These are phyloP conservation scores for Hypoxylon sp. DNA, from an alignment of 2,329 filamentous ascomycete species.

Conservation along the genomic window DNA sequence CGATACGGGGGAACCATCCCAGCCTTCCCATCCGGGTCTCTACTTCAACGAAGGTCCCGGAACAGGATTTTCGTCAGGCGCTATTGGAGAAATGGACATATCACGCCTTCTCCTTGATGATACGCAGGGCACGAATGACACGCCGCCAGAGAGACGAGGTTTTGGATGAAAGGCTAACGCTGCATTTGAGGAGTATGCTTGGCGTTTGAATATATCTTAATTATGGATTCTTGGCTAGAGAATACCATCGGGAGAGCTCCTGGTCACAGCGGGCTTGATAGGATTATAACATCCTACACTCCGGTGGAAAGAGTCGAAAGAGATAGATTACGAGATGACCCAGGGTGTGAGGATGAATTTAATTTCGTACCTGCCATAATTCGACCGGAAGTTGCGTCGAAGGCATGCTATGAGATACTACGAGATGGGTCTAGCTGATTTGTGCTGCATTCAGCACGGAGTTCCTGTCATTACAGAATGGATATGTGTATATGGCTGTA, in stretches of 20 bases:
- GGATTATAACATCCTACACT: slow-evolving; percentile 9
- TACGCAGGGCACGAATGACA: slow-evolving; percentile 52
- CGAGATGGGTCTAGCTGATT: slow-evolving; percentile 25
- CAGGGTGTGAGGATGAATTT: slow-evolving; percentile 14
- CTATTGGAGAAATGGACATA: slow-evolving; percentile 72
- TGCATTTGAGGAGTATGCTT: slow-evolving; percentile 13
- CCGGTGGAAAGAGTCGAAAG: background rate
- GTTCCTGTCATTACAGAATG: slow-evolving; percentile 46
- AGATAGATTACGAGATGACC: slow-evolving; percentile 21
- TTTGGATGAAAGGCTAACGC: slow-evolving; percentile 42
- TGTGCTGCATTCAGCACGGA: slow-evolving; percentile 29
- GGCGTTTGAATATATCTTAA: slow-evolving; percentile 3
- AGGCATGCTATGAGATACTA: slow-evolving; percentile 12
- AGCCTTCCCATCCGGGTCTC: slow-evolving; percentile 56
- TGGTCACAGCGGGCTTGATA: background rate
- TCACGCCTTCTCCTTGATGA: slow-evolving; percentile 73
- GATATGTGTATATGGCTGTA: slow-evolving; percentile 23
- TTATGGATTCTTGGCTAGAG: slow-evolving; percentile 8
- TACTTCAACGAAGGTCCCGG: slow-evolving; percentile 62
- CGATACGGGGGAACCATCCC: slow-evolving; percentile 56
- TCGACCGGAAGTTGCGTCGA: slow-evolving; percentile 13
- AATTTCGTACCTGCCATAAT: slow-evolving; percentile 15
- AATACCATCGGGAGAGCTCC: background rate
- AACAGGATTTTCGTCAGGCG: slow-evolving; percentile 58
- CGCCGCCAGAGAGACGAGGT: slow-evolving; percentile 50